Percentiles rank a stretch among this genome's conserved stretches.
Conservation (phyloP, 306 rosid genomes). For the Comarum palustre region DNA sequence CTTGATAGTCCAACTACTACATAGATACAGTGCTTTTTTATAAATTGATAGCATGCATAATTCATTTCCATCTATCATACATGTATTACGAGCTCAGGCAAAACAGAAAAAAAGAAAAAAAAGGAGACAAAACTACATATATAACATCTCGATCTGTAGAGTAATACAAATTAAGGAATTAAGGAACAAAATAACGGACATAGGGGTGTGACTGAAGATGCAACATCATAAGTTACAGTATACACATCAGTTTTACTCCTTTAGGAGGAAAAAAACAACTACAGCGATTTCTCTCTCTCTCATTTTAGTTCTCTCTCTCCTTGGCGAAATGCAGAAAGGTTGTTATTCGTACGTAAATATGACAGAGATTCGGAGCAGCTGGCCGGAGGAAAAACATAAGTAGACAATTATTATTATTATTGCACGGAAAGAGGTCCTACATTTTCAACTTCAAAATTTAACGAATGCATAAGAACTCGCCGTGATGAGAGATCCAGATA, state of each 20-base stretch:
- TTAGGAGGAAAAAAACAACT: background rate
- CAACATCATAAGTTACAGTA: background rate
- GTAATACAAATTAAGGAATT: background rate
- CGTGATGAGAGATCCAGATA: background rate
- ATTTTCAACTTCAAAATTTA: background rate
- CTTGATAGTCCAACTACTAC: background rate
- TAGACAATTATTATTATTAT: background rate
- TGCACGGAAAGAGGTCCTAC: background rate
- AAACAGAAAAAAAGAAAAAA: no score
- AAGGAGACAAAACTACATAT: background rate
- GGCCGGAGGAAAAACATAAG: background rate
- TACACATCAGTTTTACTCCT: background rate
- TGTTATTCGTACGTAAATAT: conserved; percentile 2
- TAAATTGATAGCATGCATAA: background rate
- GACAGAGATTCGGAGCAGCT: conserved; percentile 4
- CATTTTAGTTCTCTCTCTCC: background rate
- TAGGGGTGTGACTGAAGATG: background rate
- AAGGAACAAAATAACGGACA: background rate
- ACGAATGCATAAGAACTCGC: background rate
- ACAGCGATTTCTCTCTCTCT: background rate
- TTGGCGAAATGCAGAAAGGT: background rate
- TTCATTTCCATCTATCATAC: no score
- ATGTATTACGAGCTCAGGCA: background rate
- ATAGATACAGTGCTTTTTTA: background rate
- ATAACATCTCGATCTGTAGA: background rate